A percentile compares a stretch with the other conserved stretches of the same genome.
These are phyloP conservation scores for Nicotiana knightiana DNA, from an alignment of 257 asterid species.

Conservation along the genomic window DNA sequence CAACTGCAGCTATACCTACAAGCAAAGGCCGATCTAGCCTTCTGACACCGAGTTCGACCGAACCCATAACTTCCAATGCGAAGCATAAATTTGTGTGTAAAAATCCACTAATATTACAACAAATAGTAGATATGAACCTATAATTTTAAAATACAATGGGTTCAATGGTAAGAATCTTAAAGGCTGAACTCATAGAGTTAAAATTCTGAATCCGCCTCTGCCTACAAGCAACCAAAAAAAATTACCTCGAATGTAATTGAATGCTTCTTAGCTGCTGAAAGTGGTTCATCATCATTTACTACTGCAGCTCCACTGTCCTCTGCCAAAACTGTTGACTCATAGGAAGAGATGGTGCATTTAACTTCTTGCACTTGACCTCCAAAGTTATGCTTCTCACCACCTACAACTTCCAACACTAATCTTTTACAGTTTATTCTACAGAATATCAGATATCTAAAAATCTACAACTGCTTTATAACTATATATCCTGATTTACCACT, in stretches of 20 bases:
- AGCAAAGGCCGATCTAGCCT: too few species aligned
- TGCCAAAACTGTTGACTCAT: slow-evolving; percentile 18
- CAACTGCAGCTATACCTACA: slow-evolving; percentile 24
- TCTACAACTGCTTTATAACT: background rate
- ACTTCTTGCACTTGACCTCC: slow-evolving; percentile 23
- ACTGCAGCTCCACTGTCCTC: slow-evolving; percentile 21
- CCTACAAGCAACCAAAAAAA: slow-evolving; percentile 27
- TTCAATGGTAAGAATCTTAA: too few species aligned
- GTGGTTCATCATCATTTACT: slow-evolving; percentile 15
- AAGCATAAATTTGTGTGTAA: too few species aligned
- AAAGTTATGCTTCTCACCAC: slow-evolving; percentile 23
- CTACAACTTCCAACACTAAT: slow-evolving; percentile 15
- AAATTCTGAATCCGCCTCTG: too few species aligned
- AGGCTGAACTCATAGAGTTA: too few species aligned
- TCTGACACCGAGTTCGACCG: too few species aligned
- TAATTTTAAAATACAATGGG: too few species aligned
- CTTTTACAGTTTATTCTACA: background rate
- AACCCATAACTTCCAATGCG: too few species aligned
- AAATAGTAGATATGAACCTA: too few species aligned
- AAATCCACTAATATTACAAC: too few species aligned
- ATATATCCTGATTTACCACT: background rate
- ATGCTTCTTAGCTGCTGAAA: slow-evolving; percentile 13
- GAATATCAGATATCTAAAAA: background rate
- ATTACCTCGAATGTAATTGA: slow-evolving; percentile 18
- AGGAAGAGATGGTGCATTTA: slow-evolving; percentile 19